Conservation (phyloP, 108 stramenopile genomes). For the Cyclotella atomus region DNA sequence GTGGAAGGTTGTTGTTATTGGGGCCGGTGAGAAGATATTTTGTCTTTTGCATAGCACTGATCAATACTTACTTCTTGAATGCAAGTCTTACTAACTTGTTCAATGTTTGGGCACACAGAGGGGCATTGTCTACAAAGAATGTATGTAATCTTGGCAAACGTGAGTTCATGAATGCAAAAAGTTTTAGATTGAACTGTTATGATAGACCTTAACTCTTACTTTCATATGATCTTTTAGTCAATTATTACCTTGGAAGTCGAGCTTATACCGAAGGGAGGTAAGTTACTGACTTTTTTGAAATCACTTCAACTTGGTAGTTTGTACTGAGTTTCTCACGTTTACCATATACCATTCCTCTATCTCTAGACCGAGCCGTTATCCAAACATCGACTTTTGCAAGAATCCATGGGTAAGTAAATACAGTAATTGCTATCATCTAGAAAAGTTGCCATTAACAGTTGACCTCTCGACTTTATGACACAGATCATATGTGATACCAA, state of each 20-base stretch:
- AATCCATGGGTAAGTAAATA: slow-evolving; percentile 15
- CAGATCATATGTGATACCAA: slow-evolving; percentile 25
- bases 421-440: too few relatives aligned
- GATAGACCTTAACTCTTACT: background rate
- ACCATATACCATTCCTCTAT: background rate
- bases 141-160: slow-evolving; percentile 43
- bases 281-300: background rate
- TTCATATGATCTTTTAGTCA: slow-evolving; percentile 1
- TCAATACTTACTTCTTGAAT: background rate
- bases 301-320: background rate
- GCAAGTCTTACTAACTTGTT: background rate
- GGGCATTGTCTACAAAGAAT: slow-evolving; percentile 32
- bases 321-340: background rate
- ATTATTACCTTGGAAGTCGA: slow-evolving; percentile 39
- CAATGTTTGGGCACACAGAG: background rate
- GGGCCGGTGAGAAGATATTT: slow-evolving; percentile 10
- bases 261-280: slow-evolving; percentile 34
- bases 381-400: slow-evolving; percentile 42
- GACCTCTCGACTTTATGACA: too few relatives aligned
- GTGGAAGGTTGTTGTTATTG: slow-evolving; percentile 39
- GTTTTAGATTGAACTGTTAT: background rate
- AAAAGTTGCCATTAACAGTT: background rate
- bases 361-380: slow-evolving; percentile 38
- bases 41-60: too few relatives aligned
- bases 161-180: background rate